Conservation (phyloP, 371 early-diverging fungal species). For the Conidiobolus incongruus region DNA sequence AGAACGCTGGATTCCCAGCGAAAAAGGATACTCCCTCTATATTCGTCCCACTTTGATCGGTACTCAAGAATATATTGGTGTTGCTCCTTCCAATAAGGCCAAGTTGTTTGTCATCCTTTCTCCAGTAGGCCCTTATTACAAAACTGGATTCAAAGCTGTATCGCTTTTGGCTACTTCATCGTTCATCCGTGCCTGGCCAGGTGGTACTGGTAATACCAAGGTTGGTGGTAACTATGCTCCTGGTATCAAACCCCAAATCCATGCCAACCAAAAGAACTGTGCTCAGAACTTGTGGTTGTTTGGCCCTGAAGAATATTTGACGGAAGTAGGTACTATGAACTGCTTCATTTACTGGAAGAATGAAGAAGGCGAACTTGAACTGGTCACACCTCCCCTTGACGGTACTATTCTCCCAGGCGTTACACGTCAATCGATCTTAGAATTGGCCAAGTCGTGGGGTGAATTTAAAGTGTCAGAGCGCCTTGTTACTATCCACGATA, state of each 20-base stretch:
- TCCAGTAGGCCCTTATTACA: slow-evolving; percentile 95
- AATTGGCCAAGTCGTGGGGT: slow-evolving; percentile 60
- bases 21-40: slow-evolving; percentile 84
- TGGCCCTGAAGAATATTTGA: slow-evolving; percentile 60
- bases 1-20: slow-evolving; percentile 67
- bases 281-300: slow-evolving; percentile 92
- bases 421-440: slow-evolving; percentile 84
- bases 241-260: slow-evolving; percentile 67
- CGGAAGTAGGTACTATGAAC: slow-evolving; percentile 96
- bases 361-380: slow-evolving; percentile 48
- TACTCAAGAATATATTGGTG: slow-evolving; percentile 61
- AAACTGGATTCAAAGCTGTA: slow-evolving; percentile 73
- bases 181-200: slow-evolving; percentile 89
- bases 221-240: slow-evolving; percentile 72
- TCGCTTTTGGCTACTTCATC: slow-evolving; percentile 60
- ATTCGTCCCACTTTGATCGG: slow-evolving; percentile 90
- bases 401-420: slow-evolving; percentile 94
- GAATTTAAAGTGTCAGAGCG: slow-evolving; percentile 83
- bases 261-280: slow-evolving; percentile 63
- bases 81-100: slow-evolving; percentile 44
- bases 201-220: slow-evolving; percentile 86
- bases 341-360: slow-evolving; percentile 71
- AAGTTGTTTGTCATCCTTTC: slow-evolving; percentile 74
- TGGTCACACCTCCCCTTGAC: slow-evolving; percentile 82
- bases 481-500: slow-evolving; percentile 58